phyloP scores from a whole-genome alignment of 768 basidiomycete species.

The Tephrocybe sp. region DNA sequence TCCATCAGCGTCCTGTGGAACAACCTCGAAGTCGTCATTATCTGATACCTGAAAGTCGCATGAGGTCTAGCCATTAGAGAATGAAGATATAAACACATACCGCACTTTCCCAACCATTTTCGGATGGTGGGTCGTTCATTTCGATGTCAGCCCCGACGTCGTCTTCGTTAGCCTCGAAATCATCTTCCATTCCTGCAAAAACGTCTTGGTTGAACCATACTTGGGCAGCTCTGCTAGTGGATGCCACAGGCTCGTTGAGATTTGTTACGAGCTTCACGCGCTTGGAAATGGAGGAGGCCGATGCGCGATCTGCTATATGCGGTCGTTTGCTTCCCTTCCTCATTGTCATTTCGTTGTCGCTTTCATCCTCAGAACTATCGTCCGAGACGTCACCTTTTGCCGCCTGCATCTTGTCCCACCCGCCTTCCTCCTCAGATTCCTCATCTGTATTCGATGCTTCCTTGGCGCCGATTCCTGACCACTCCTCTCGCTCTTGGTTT shows the following conservation, averaged over 20 bases:
- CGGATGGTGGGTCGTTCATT: slow-evolving; percentile 19
- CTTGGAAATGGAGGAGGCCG: slow-evolving; percentile 35
- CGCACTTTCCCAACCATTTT: slow-evolving; percentile 17
- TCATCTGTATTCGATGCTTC: slow-evolving; percentile 25
- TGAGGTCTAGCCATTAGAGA: not conserved
- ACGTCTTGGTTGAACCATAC: slow-evolving; percentile 97
- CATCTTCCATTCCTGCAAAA: slow-evolving; percentile 65
- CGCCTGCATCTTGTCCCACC: slow-evolving; percentile 66
- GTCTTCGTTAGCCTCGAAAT: slow-evolving; percentile 22
- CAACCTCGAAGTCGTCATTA: slow-evolving; percentile 70
- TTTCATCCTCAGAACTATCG: slow-evolving; percentile 46
- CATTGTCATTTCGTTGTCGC: slow-evolving; percentile 24
- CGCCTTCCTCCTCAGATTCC: slow-evolving; percentile 52
- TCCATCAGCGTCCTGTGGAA: slow-evolving; percentile 60
- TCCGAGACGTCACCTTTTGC: slow-evolving; percentile 53
- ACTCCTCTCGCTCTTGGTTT: slow-evolving; percentile 75
- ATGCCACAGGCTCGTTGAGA: slow-evolving; percentile 31
- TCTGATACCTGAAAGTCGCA: not conserved
- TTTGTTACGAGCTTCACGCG: slow-evolving; percentile 50
- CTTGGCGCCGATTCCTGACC: slow-evolving; percentile 64
- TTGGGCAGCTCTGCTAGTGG: slow-evolving; percentile 56
- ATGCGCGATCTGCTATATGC: slow-evolving; percentile 23
- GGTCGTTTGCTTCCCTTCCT: slow-evolving; percentile 38
- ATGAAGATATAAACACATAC: slow-evolving; percentile 8
- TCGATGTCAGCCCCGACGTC: slow-evolving; percentile 20